A percentile compares a stretch with the other conserved stretches of the same genome.
These are phyloP conservation scores for Colletotrichum sublineola DNA, from an alignment of 2,329 filamentous ascomycete species.

Conservation along the genomic window DNA sequence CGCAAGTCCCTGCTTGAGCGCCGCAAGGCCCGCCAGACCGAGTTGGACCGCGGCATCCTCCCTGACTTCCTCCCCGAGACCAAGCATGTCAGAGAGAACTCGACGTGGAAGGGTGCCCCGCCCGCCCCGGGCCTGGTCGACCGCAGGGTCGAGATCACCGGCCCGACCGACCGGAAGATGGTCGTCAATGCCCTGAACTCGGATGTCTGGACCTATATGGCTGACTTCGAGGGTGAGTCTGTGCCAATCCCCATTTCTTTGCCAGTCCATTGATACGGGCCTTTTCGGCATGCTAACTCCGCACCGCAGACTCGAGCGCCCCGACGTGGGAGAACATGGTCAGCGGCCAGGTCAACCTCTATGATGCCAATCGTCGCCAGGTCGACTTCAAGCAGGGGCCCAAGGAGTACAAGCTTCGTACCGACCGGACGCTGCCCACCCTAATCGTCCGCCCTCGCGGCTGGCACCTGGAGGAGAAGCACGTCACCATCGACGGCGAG, in stretches of 20 bases:
- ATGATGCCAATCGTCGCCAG: slow-evolving; percentile 93
- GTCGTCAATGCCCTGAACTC: slow-evolving; percentile 97
- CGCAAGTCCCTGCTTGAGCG: slow-evolving; percentile 91
- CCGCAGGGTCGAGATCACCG: slow-evolving; percentile 95
- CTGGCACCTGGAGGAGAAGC: slow-evolving; percentile 99
- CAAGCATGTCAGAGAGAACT: slow-evolving; percentile 92
- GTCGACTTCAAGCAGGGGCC: slow-evolving; percentile 95
- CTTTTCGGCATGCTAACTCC: slow-evolving; percentile 9
- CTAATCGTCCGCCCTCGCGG: slow-evolving; percentile 94
- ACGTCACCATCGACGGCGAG: slow-evolving; percentile 95
- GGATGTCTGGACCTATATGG: slow-evolving; percentile 99
- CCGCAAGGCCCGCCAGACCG: slow-evolving; percentile 86
- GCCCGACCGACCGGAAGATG: slow-evolving; percentile 98
- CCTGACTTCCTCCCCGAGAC: slow-evolving; percentile 98
- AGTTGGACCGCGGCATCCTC: slow-evolving; percentile 89
- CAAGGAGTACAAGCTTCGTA: slow-evolving; percentile 98
- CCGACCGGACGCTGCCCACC: slow-evolving; percentile 86
- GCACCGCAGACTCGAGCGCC: slow-evolving; percentile 82
- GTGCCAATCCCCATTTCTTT: neutral
- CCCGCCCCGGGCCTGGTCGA: slow-evolving; percentile 94
- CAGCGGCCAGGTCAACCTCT: slow-evolving; percentile 96
- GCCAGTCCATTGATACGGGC: neutral
- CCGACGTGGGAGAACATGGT: slow-evolving; percentile 99
- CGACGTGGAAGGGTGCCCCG: slow-evolving; percentile 91
- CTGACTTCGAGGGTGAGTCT: slow-evolving; percentile 89